Conservation (phyloP, 352 stramenopile species). For the Pythium pyrilobum region DNA sequence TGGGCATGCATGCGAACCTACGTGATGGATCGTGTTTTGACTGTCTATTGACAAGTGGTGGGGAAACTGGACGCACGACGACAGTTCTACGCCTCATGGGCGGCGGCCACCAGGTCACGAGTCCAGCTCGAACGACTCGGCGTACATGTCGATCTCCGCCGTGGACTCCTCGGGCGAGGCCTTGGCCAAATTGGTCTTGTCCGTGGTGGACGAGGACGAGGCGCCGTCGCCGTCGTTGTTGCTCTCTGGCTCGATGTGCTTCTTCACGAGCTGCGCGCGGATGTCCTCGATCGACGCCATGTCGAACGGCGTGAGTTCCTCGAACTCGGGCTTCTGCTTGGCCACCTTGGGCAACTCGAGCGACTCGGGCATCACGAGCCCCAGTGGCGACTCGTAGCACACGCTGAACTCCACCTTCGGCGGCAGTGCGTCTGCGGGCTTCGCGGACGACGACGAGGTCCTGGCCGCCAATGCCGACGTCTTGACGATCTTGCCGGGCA, state of each 20-base stretch:
- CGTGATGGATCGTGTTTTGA: no score
- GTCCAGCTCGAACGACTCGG: constrained; percentile 11
- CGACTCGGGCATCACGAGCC: constrained; percentile 13
- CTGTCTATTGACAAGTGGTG: no score
- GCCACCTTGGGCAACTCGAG: constrained; percentile 5
- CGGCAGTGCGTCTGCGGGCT: constrained; percentile 1
- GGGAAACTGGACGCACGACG: no score
- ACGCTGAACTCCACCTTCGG: constrained; percentile 8
- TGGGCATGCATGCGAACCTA: no score
- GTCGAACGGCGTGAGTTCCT: constrained; percentile 36
- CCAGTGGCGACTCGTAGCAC: constrained; percentile 18
- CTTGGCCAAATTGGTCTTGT: constrained; percentile 4
- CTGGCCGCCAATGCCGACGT: no score
- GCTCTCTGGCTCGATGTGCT: constrained; percentile 30
- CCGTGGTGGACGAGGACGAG: background rate
- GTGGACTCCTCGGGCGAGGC: constrained; percentile 8
- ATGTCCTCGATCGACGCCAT: constrained; percentile 52
- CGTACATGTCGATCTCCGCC: constrained; percentile 11
- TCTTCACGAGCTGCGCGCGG: constrained; percentile 44
- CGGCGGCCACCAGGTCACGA: no score
- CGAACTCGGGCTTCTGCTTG: constrained; percentile 14
- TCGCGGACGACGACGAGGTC: constrained; percentile 13
- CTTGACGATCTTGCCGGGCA: constrained; percentile 45
- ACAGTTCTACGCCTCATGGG: no score
- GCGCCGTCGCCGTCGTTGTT: background rate